These are phyloP conservation scores for Sugiyamaella novakii DNA, from an alignment of 1,139 yeast genomes.

Conservation along the genomic window DNA sequence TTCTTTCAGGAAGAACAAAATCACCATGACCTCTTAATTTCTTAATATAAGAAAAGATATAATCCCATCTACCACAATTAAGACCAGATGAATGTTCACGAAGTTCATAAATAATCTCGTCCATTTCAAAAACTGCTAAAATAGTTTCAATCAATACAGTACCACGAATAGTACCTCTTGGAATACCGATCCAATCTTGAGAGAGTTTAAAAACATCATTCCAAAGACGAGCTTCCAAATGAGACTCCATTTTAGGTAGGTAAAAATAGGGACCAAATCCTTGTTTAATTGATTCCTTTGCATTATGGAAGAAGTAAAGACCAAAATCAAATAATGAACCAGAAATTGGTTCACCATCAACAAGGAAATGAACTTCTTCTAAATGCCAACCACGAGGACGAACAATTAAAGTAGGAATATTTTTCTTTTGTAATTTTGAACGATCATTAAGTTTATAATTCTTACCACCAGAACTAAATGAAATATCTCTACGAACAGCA, in stretches of 20 bases:
- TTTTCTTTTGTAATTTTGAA: constrained; percentile 28
- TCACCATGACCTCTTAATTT: constrained; percentile 64
- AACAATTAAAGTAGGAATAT: constrained; percentile 70
- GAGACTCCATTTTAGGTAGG: constrained; percentile 80
- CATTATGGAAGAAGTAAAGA: constrained; percentile 73
- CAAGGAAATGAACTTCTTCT: constrained; percentile 68
- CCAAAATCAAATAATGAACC: constrained; percentile 81
- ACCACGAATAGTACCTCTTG: constrained; percentile 74
- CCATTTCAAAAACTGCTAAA: constrained; percentile 80
- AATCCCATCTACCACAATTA: constrained; percentile 85
- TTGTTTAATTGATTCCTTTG: constrained; percentile 57
- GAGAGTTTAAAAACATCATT: constrained; percentile 70
- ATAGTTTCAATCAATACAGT: constrained; percentile 78
- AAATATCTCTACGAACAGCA: constrained; percentile 72
- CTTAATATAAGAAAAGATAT: constrained; percentile 72
- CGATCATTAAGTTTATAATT: constrained; percentile 58
- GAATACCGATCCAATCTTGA: constrained; percentile 65
- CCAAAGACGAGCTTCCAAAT: constrained; percentile 78
- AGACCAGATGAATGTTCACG: constrained; percentile 75
- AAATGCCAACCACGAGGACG: constrained; percentile 90
- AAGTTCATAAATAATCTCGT: constrained; percentile 74
- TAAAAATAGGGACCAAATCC: constrained; percentile 80
- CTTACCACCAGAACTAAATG: constrained; percentile 61
- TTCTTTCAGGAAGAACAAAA: constrained; percentile 69
- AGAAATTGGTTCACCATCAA: constrained; percentile 74